Conservation (phyloP, 371 early-diverging fungal species). For the Chytridiales sp. region DNA sequence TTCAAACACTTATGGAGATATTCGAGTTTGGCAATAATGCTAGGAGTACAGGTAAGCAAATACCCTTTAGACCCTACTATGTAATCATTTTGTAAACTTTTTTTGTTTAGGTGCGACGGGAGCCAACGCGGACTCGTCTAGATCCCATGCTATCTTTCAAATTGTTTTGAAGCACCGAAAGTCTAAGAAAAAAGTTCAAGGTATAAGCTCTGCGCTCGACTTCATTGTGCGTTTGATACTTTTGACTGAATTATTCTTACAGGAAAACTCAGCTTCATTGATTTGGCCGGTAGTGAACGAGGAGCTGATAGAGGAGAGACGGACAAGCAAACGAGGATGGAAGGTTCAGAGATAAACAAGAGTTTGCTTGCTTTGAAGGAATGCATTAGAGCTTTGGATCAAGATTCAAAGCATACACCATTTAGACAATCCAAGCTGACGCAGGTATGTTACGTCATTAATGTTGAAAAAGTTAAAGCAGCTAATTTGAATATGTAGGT, state of each 20-base stretch:
- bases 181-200: slow-evolving; percentile 54
- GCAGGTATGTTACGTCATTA: slow-evolving; percentile 56
- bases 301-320: slow-evolving; percentile 96
- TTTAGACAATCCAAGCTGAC: slow-evolving; percentile 98
- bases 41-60: slow-evolving; percentile 75
- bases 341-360: slow-evolving; percentile 98
- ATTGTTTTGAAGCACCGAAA: slow-evolving; percentile 76
- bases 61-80: neutral
- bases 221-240: neutral
- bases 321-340: slow-evolving; percentile 89
- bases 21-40: slow-evolving; percentile 88
- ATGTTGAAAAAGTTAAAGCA: neutral
- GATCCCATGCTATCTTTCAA: slow-evolving; percentile 98
- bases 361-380: slow-evolving; percentile 95
- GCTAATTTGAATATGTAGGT: slow-evolving; percentile 50
- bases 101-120: slow-evolving; percentile 76
- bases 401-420: slow-evolving; percentile 90
- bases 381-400: slow-evolving; percentile 95
- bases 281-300: slow-evolving; percentile 98
- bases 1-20: slow-evolving; percentile 78
- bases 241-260: slow-evolving; percentile 3
- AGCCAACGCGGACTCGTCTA: slow-evolving; percentile 94
- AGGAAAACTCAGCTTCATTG: slow-evolving; percentile 96
- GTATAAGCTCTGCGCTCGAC: too few relatives aligned
- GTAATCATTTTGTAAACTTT: neutral